Percentiles rank a stretch among this genome's conserved stretches.
These are phyloP conservation scores for Amborella trichopoda DNA, from an alignment of 164 flowering plant species.

Conservation along the genomic window DNA sequence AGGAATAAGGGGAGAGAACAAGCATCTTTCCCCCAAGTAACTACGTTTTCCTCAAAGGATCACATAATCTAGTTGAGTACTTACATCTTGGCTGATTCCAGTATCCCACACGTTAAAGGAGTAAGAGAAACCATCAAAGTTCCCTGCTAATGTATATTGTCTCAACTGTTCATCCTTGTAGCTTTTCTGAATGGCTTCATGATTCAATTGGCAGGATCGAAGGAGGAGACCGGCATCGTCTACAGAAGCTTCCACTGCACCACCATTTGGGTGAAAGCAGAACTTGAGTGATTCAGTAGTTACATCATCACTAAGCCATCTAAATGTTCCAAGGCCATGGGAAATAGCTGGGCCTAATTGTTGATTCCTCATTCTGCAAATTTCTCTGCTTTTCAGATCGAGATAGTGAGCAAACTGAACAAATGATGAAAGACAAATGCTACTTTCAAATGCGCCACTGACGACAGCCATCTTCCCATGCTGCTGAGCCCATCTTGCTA, in stretches of 20 bases:
- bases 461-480: constrained; percentile 74
- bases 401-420: constrained; percentile 56
- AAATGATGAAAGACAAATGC: constrained; percentile 65
- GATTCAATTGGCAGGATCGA: constrained; percentile 39
- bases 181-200: constrained; percentile 19
- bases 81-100: constrained; percentile 41
- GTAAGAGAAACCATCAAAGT: constrained; percentile 25
- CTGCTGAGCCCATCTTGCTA: constrained; percentile 82
- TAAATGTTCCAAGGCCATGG: constrained; percentile 94
- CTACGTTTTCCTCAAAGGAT: too few species aligned
- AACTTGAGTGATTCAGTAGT: constrained; percentile 32
- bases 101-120: constrained; percentile 46
- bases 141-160: constrained; percentile 29
- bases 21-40: too few species aligned
- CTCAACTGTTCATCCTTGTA: constrained; percentile 22
- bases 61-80: too few species aligned
- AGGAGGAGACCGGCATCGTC: constrained; percentile 44
- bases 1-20: too few species aligned
- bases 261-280: constrained; percentile 23
- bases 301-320: constrained; percentile 83
- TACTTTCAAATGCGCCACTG: constrained; percentile 85
- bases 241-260: constrained; percentile 58
- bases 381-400: constrained; percentile 38
- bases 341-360: constrained; percentile 31
- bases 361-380: constrained; percentile 23